Evolutionary conservation across 139 green algal genomes (phyloP).

Genomic region (Spirogloea muscicola): DNA sequence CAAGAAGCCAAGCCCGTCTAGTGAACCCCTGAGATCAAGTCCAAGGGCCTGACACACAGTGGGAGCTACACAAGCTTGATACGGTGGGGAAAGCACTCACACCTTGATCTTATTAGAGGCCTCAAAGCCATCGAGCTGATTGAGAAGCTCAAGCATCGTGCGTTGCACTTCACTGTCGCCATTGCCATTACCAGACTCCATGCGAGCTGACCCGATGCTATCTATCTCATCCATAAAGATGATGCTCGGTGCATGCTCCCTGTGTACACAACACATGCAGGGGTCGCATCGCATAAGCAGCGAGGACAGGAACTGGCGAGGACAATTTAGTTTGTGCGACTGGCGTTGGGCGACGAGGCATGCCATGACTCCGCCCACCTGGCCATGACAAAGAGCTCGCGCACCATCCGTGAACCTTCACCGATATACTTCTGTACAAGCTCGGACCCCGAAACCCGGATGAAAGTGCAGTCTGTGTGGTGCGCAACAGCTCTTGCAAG

Average conservation of each 20-base stretch:
- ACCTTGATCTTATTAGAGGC: conserved; percentile 69
- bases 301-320: no score
- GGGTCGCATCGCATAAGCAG: no score
- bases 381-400: conserved; percentile 99
- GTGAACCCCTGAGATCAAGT: no score
- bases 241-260: conserved; percentile 94
- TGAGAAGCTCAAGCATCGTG: conserved; percentile 99
- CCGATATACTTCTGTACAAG: conserved; percentile 99
- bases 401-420: conserved; percentile 97
- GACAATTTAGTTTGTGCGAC: no score
- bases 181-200: conserved; percentile 72
- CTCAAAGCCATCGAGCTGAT: conserved; percentile 99
- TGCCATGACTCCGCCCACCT: no score
- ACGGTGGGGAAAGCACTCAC: neutral
- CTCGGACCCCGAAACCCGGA: conserved; percentile 92
- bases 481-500: conserved; percentile 94
- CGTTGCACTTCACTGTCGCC: conserved; percentile 98
- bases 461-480: conserved; percentile 99
- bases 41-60: no score
- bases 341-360: no score
- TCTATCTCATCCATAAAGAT: conserved; percentile 99
- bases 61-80: neutral
- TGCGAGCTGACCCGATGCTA: conserved; percentile 91
- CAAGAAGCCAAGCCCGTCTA: no score
- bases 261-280: no score